Evolutionary conservation across 352 stramenopile genomes (phyloP).

Genomic region (Ophiocytium majus): DNA sequence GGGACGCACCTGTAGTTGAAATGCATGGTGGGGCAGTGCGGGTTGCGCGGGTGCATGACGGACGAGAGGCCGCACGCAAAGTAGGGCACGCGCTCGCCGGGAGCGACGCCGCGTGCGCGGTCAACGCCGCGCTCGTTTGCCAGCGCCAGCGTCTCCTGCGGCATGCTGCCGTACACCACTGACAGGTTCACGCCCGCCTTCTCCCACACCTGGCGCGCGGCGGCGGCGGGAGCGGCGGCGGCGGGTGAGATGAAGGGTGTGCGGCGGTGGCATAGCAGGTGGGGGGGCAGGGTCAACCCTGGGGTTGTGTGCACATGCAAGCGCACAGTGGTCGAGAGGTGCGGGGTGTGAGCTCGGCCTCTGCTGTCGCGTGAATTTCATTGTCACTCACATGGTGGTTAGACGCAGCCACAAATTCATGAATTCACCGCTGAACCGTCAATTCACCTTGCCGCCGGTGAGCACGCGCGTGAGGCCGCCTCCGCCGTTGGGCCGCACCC

Average conservation of each 20-base stretch:
- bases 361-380: too few relatives aligned
- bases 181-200: conserved; percentile 96
- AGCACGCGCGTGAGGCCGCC: conserved; percentile 91
- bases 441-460: conserved; percentile 63
- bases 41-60: conserved; percentile 87
- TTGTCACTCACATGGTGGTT: too few relatives aligned
- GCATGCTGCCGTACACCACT: conserved; percentile 93
- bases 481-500: conserved; percentile 85
- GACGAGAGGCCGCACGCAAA: conserved; percentile 87
- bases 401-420: conserved; percentile 53
- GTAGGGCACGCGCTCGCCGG: conserved; percentile 76
- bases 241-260: not conserved
- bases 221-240: too few relatives aligned
- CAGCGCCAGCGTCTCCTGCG: conserved; percentile 62
- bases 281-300: too few relatives aligned
- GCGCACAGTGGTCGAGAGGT: too few relatives aligned
- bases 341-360: too few relatives aligned
- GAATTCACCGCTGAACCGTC: too few relatives aligned
- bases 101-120: conserved; percentile 64
- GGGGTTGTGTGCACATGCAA: too few relatives aligned
- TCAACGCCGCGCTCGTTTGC: conserved; percentile 70
- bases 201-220: conserved; percentile 63
- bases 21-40: conserved; percentile 53
- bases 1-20: conserved; percentile 60
- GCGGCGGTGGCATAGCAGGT: too few relatives aligned